A percentile compares a stretch with the other conserved stretches of the same genome.
Evolutionary conservation across 1,139 yeast genomes (phyloP).

Genomic region (Magnusiomyces clavatus): DNA sequence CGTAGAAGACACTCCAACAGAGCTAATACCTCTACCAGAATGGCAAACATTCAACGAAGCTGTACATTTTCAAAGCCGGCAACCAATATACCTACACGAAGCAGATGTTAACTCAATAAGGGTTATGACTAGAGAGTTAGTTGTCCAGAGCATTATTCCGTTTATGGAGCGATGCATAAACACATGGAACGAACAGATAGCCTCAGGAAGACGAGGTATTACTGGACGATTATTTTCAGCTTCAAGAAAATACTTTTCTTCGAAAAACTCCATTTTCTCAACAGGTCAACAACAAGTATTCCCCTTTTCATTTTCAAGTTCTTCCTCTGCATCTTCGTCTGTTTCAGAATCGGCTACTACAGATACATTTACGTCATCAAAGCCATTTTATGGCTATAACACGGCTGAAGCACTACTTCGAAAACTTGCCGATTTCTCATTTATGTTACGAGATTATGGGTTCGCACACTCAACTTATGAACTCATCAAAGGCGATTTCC

Average conservation of each 20-base stretch:
- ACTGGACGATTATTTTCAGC: constrained; percentile 69
- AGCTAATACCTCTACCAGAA: constrained; percentile 5
- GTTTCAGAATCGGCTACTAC: constrained; percentile 13
- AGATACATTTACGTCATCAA: constrained; percentile 37
- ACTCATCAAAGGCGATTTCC: constrained; percentile 67
- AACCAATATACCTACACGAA: constrained; percentile 24
- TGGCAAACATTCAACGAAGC: constrained; percentile 5
- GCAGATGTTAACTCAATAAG: constrained; percentile 39
- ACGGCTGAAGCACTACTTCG: constrained; percentile 71
- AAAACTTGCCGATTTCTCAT: constrained; percentile 85
- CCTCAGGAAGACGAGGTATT: constrained; percentile 61
- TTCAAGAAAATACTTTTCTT: constrained; percentile 47
- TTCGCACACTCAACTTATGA: constrained; percentile 83
- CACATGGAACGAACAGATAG: constrained; percentile 69
- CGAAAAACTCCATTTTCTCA: constrained; percentile 24
- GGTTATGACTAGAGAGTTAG: constrained; percentile 44
- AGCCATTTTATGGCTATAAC: constrained; percentile 48
- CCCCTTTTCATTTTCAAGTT: constrained; percentile 28
- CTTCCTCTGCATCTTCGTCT: constrained; percentile 15
- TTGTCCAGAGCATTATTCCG: constrained; percentile 55
- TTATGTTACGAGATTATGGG: constrained; percentile 81
- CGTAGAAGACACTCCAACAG: constrained; percentile 4
- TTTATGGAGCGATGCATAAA: constrained; percentile 71
- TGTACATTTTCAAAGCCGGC: not conserved
- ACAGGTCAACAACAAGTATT: constrained; percentile 22